A percentile compares a stretch with the other conserved stretches of the same genome.
phyloP scores from a whole-genome alignment of 1,284 basidiomycete species.

The Puccinia coronata region DNA sequence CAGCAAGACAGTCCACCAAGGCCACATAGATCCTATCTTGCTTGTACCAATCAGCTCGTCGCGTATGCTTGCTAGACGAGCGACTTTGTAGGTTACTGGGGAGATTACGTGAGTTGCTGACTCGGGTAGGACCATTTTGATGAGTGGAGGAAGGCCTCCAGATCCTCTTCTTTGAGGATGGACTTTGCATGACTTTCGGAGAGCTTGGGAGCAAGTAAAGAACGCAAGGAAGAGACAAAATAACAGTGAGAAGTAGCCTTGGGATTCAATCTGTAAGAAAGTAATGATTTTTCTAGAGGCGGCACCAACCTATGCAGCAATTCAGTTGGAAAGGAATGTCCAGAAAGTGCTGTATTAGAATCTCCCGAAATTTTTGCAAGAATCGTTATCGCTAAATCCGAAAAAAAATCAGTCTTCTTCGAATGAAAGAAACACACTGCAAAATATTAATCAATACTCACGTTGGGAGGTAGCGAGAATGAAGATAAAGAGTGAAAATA shows the following conservation, averaged over 20 bases:
- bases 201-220: neutral
- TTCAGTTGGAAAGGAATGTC: neutral
- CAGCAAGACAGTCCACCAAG: constrained; percentile 12
- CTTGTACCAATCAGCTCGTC: constrained; percentile 12
- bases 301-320: constrained; percentile 4
- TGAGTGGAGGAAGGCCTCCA: constrained; percentile 13
- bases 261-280: neutral
- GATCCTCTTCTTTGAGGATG: neutral
- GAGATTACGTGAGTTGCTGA: neutral
- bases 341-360: constrained; percentile 4
- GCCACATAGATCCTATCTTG: constrained; percentile 27
- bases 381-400: constrained; percentile 9
- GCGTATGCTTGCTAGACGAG: neutral
- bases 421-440: no score
- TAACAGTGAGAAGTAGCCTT: neutral
- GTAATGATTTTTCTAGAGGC: neutral
- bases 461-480: constrained; percentile 1
- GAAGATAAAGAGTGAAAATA: constrained; percentile 12
- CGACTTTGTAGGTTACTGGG: constrained; percentile 3
- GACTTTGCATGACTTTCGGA: neutral
- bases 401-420: neutral
- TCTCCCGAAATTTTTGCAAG: neutral
- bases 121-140: constrained; percentile 2
- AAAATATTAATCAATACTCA: neutral
- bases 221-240: neutral